Base-by-base conservation (phyloP, 2,329 filamentous ascomycete genomes). In the Pezicula carpinea region DNA sequence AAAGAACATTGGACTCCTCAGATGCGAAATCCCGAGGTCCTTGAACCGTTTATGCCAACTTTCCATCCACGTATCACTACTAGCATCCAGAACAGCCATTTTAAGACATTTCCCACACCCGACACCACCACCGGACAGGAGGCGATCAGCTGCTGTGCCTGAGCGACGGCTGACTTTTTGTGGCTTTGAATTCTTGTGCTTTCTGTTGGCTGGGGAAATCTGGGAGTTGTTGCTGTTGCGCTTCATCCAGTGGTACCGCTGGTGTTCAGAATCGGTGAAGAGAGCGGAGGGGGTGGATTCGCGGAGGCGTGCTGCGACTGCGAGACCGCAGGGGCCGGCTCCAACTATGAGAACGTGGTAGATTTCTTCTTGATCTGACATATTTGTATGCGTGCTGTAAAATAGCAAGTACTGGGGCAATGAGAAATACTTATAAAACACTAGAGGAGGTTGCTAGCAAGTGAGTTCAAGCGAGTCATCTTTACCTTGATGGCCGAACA, bases 1-100 rank as follows among this genome's bases (percentile, higher is more conserved):
- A 69, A 89, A 92, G 59, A 91, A 86, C 83, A 92, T 87, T 0
- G 86, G 87, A 54, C 85, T 90, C 14, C 87, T 75, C 33, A 93
- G 69, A 57, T 90, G 80, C 1, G 76, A 73, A 39, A 92, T 92
- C 41, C 82, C 76, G 38, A 89, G 79, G 3, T 76, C 77, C 26
- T 74, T 70, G 65, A 92, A 92, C 3, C 85, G 74, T 13, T 73
- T 69, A 38, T 86, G 79, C 87, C 87, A 92, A 34, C 80, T 74
- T 8, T 75, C 67, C 72, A 92, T 80, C 86, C 86, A 92, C 38
- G 69, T 59, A 40, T 75, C 67, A 0, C 76, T 78, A 1, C 77
- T 77, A 1, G 77, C 77, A 57, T 92, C 87, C 0, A 93, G 69
- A 0, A 91, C 83, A 0, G 85, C 66, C 56, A 83, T 79, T 36